Base-by-base conservation (phyloP, 2,329 filamentous ascomycete genomes). In the Fusarium acutatum region DNA sequence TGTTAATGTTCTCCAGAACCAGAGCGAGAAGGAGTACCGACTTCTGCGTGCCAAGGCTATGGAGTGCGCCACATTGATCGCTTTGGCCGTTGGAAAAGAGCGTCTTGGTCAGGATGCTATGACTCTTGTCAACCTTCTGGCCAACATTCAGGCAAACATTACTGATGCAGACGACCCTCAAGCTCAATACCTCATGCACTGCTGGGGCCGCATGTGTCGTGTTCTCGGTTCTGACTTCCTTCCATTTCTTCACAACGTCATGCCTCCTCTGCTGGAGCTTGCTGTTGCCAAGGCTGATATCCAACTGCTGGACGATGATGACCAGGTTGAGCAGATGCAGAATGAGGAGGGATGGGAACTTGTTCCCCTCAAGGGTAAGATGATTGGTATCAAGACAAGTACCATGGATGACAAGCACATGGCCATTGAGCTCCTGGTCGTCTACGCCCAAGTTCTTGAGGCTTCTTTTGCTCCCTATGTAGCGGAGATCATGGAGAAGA, bases 331-430 rank as follows among this genome's bases (percentile, higher is more conserved):
- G 77, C 91, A 95, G 80, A 91, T 98, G 70, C 94, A 97, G 82
- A 93, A 96, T 79, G 96, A 98, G 79, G 96, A 98, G 64, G 96
- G 96, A 47, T 99, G 96, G 96, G 96, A 99, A 82, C 88, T 99
- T 75, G 95, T 99, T 22, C 96, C 96, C 14, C 88, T 99, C 63
- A 97, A 97, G 84, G 96, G 96, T 75, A 98, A 98, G 86, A 94
- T 97, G 83, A 98, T 99, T 79, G 96, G 96, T 73, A 99, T 99
- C 85, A 95, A 95, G 85, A 99, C 96, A 13, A 97, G 94, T 81
- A 94, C 93, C 15, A 92, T 99, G 82, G 96, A 99, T 78, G 96
- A 99, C 84, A 99, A 99, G 87, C 95, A 98, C 83, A 98, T 97
- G 89, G 96, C 96, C n/a, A 98, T 99, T 74, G 96, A 99, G 84